Base-by-base conservation (phyloP, 1,139 yeast species). In the Pichia sp. region DNA sequence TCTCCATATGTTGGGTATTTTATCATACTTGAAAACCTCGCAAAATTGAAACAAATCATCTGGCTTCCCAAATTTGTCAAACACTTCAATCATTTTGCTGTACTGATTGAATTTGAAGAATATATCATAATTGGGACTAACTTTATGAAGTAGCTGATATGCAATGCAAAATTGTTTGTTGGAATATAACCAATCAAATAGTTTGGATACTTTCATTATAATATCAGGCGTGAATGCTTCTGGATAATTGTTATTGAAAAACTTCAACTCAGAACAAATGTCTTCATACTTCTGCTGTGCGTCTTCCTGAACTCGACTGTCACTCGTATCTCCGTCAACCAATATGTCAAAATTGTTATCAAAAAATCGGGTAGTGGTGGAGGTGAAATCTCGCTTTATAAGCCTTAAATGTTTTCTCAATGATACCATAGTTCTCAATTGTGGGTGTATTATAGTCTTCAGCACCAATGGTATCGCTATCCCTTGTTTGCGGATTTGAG, bases 291-390 rank as follows among this genome's bases (percentile, higher is more conserved):
- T 53, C 6, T 53, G 27, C 4, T 48, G 20, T 12, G 55, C 60
- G 8, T 51, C 48, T 16, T 52, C 43, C 17, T 50, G 20, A 9
- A 56, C 49, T 31, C 48, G 46, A 27, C 48, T 30, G 36, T 46
- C 38, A n/a, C 44, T 48, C 9, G 49, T 49, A 30, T 54, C 56
- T 14, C 48, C 52, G 31, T 61, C 58, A 9, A 55, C 59, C 20
- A 61, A 7, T 7, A 60, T 58, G 30, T 64, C 65, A 44, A 59
- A 59, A 51, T 66, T 64, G 47, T 64, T 63, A 6, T 58, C 61
- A 53, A 64, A 64, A 53, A 60, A 65, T 29, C 52, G 51, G 1
- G 64, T 60, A 9, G 58, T 56, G 5, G 63, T 51, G 6, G 57
- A 51, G 1, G 60, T 53, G 12, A 60, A 54, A 48, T 60, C 60